Evolutionary conservation across 345 rosid genomes (phyloP), one percentile per base, ranked within the genome.

Genomic region (Limnanthes douglasii): DNA sequence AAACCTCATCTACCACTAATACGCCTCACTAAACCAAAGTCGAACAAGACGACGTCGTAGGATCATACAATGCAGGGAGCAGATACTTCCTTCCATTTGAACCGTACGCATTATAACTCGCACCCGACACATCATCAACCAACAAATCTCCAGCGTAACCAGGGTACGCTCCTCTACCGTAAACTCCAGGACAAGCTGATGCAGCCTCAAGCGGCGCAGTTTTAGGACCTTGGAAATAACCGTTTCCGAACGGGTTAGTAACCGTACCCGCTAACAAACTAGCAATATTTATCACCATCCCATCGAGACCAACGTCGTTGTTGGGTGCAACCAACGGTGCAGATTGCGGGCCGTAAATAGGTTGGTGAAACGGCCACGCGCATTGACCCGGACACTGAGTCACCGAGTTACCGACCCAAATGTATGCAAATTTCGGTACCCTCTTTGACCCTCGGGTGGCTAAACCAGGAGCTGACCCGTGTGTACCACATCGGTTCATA

Each of bases 321-420:
- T 80, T 85, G 4, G 96, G 96, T 6, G 90, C 77, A 6, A 80
- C 68, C 40, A 85, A 50, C 0, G 88, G 77, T 8, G 72, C 50
- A 46, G 13, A 46, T 39, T 85, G 96, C 6, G 96, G 93, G 3
- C 93, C 88, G 37, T 80, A 73, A n/a, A 67, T 64, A 4, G 93
- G 93, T 43, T 83, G 79, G 73, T 85, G 90, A 36, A 80, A 85
- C 0, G 96, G 93, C 95, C 95, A 85, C 29, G 95, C 93, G 51
- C 95, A 85, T 39, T 70, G 80, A 1, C 93, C 95, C 0, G 93
- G 93, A 39, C 93, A 85, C 18, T 85, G 95, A 5, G 67, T 70
- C 39, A 66, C 93, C 0, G 95, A 71, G 64, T 80, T 80, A 0
- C 96, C 96, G 1, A 79, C 90, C 96, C 96, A 85, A 10, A 76